Percentiles rank a stretch among this genome's conserved stretches.
These are phyloP conservation scores for Azolla pinnata DNA, from an alignment of 75 land plant species.

Conservation along the genomic window DNA sequence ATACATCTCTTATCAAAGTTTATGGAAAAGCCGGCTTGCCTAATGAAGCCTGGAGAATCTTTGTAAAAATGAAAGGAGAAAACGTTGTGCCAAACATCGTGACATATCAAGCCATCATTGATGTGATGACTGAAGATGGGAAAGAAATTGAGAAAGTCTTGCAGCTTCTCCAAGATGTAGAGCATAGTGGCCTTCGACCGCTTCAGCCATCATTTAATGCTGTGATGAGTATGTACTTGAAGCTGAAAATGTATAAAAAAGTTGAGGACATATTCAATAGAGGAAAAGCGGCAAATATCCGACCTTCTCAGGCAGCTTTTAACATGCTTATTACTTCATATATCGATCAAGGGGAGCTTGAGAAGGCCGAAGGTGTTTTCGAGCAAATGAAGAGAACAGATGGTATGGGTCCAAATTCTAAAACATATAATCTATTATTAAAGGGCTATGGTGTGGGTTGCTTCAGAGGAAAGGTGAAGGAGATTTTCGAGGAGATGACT, in stretches of 20 bases:
- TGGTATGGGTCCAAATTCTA: constrained; percentile 35
- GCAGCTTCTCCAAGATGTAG: constrained; percentile 43
- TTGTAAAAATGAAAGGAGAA: constrained; percentile 43
- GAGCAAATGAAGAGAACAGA: constrained; percentile 40
- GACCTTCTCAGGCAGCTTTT: constrained; percentile 48
- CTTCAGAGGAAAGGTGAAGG: constrained; percentile 43
- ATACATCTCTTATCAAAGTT: constrained; percentile 59
- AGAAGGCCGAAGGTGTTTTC: constrained; percentile 64
- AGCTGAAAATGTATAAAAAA: constrained; percentile 38
- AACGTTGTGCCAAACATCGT: constrained; percentile 24
- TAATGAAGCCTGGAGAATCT: constrained; percentile 47
- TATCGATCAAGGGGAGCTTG: constrained; percentile 39
- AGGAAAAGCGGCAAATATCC: constrained; percentile 36
- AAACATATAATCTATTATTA: constrained; percentile 60
- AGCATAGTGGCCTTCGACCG: constrained; percentile 37
- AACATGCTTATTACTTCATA: constrained; percentile 60
- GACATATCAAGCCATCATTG: constrained; percentile 61
- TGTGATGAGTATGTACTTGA: constrained; percentile 61
- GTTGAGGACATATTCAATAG: constrained; percentile 40
- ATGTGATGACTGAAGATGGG: constrained; percentile 47
- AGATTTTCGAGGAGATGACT: constrained; percentile 51
- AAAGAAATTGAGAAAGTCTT: constrained; percentile 52
- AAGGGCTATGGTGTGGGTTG: constrained; percentile 45
- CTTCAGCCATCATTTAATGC: constrained; percentile 50
- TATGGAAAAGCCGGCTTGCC: constrained; percentile 58